Conservation (phyloP, 1,139 yeast species). For the Candida sp. region DNA sequence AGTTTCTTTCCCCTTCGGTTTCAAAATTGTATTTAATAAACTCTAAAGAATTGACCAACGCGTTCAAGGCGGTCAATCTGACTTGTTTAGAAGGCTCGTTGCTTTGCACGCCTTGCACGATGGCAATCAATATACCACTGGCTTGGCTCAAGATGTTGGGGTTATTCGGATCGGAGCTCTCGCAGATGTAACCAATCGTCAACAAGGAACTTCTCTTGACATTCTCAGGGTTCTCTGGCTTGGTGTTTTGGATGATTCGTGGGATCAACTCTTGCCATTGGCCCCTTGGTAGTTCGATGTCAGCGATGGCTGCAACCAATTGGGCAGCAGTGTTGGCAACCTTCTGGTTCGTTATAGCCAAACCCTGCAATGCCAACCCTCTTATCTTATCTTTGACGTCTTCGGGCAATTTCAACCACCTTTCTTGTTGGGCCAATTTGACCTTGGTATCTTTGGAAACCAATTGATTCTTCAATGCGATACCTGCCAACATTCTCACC, state of each 20-base stretch:
- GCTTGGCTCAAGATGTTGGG: constrained; percentile 83
- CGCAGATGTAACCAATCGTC: constrained; percentile 96
- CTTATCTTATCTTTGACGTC: constrained; percentile 68
- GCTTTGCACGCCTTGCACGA: constrained; percentile 94
- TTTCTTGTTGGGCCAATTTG: constrained; percentile 55
- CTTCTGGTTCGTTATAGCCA: constrained; percentile 69
- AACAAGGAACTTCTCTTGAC: constrained; percentile 87
- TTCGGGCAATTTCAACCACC: constrained; percentile 65
- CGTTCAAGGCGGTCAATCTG: constrained; percentile 88
- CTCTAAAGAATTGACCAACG: constrained; percentile 89
- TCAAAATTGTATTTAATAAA: constrained; percentile 89
- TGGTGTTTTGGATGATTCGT: constrained; percentile 84
- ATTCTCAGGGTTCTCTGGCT: constrained; percentile 72
- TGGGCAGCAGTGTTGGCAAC: constrained; percentile 94
- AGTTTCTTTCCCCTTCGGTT: constrained; percentile 94
- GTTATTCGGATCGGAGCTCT: constrained; percentile 87
- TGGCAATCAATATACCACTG: constrained; percentile 91
- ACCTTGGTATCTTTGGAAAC: constrained; percentile 71
- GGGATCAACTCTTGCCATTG: constrained; percentile 92
- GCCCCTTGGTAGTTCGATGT: constrained; percentile 84
- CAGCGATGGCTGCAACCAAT: constrained; percentile 95
- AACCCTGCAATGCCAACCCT: constrained; percentile 64
- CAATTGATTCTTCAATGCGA: constrained; percentile 86
- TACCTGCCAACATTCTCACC: constrained; percentile 91
- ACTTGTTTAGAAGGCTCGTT: constrained; percentile 77